These are phyloP conservation scores for Malus sieversii DNA, from an alignment of 306 rosid genomes.

Conservation along the genomic window DNA sequence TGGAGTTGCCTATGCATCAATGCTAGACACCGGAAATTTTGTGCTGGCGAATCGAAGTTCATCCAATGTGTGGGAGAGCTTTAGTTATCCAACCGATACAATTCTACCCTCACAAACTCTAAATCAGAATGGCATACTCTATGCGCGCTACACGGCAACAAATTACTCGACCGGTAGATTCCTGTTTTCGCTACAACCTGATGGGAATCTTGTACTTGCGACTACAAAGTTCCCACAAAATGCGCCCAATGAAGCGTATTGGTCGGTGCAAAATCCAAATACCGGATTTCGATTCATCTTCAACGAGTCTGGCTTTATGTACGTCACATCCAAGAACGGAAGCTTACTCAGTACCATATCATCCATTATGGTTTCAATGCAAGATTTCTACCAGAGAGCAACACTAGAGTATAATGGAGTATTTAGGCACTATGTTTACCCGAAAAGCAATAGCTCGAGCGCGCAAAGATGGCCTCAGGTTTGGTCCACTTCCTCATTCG, in stretches of 20 bases:
- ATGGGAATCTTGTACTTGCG: slow-evolving; percentile 21
- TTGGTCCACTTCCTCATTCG: slow-evolving; percentile 2
- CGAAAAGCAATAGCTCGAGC: slow-evolving; percentile 4
- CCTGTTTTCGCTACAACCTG: slow-evolving; percentile 5
- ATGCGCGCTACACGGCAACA: slow-evolving; percentile 20
- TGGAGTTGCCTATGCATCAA: slow-evolving; percentile 26
- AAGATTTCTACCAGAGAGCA: slow-evolving; percentile 41
- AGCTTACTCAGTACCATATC: not conserved
- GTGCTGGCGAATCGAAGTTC: slow-evolving; percentile 19
- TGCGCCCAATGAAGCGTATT: not conserved
- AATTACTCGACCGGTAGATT: slow-evolving; percentile 48
- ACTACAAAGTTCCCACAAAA: slow-evolving; percentile 30
- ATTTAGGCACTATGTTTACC: slow-evolving; percentile 42
- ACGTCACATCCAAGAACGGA: slow-evolving; percentile 4
- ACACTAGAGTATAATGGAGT: slow-evolving; percentile 52
- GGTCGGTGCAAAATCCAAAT: not conserved
- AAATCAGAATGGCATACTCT: not conserved
- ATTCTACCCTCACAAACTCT: slow-evolving; percentile 44
- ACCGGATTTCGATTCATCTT: not conserved
- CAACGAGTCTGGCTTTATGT: slow-evolving; percentile 32
- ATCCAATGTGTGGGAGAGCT: slow-evolving; percentile 37
- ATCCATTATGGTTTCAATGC: not conserved
- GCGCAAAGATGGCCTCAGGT: not conserved
- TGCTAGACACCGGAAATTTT: slow-evolving; percentile 57
- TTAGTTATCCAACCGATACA: slow-evolving; percentile 48